Percentiles rank a stretch among this genome's conserved stretches.
These are phyloP conservation scores for Populus tremula DNA, from an alignment of 345 rosid genomes.

Conservation along the genomic window DNA sequence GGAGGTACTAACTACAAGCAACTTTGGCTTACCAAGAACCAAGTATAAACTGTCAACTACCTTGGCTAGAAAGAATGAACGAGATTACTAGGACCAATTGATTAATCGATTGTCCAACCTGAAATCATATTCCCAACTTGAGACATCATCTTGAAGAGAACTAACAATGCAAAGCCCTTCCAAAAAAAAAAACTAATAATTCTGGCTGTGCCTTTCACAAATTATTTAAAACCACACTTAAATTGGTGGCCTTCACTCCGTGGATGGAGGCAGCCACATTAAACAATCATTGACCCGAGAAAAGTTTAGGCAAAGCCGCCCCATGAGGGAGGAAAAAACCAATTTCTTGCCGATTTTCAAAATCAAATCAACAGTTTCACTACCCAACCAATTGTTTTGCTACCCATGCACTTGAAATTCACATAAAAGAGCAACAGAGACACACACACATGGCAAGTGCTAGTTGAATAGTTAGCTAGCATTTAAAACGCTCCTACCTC, in stretches of 20 bases:
- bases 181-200: too few relatives aligned
- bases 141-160: background rate
- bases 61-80: fast-evolving
- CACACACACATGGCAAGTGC: background rate
- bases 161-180: background rate
- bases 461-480: background rate
- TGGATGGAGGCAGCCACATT: background rate
- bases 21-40: too few relatives aligned
- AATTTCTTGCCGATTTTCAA: background rate
- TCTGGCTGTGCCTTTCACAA: background rate
- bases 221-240: background rate
- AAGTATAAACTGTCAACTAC: too few relatives aligned
- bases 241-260: background rate
- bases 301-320: background rate
- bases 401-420: background rate
- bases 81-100: too few relatives aligned
- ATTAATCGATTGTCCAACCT: too few relatives aligned
- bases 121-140: too few relatives aligned
- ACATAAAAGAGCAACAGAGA: background rate
- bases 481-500: background rate
- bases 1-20: fast-evolving
- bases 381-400: background rate
- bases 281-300: background rate
- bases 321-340: too few relatives aligned
- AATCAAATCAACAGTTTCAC: background rate